phyloP scores from a whole-genome alignment of 768 basidiomycete species.

The Auricularia sp. region DNA sequence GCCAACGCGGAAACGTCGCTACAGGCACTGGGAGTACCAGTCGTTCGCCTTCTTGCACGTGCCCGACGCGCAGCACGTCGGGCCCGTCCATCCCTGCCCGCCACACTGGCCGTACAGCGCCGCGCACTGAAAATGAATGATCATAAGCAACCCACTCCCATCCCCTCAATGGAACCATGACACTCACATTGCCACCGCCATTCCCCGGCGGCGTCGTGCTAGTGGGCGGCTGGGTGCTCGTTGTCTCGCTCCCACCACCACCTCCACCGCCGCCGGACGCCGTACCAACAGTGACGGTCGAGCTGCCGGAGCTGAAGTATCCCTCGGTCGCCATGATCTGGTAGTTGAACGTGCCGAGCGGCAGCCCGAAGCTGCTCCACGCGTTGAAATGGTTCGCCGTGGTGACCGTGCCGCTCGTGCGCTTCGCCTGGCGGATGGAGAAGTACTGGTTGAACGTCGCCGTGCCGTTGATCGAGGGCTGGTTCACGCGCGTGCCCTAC shows the following conservation, averaged over 20 bases:
- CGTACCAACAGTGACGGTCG: neutral
- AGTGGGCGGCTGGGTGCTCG: neutral
- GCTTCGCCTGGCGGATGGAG: conserved; percentile 1
- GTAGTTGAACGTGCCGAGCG: neutral
- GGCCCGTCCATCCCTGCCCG: neutral
- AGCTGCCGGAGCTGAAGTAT: neutral
- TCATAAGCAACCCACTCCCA: neutral
- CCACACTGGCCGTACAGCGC: neutral
- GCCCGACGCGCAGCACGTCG: neutral
- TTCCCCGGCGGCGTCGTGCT: neutral
- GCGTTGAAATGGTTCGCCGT: conserved; percentile 7
- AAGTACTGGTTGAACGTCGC: conserved; percentile 7
- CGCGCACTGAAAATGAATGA: neutral
- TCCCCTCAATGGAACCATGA: neutral
- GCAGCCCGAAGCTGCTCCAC: neutral
- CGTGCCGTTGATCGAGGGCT: conserved; percentile 7
- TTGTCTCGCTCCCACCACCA: neutral
- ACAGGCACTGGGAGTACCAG: neutral
- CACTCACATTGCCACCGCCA: neutral
- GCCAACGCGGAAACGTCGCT: neutral
- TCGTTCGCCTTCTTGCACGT: neutral
- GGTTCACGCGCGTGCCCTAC: conserved; percentile 5
- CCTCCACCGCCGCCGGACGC: neutral
- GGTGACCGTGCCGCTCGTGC: conserved; percentile 21
- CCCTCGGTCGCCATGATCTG: conserved; percentile 1